A percentile compares a stretch with the other conserved stretches of the same genome.
These are phyloP conservation scores for Hericium rajendrae DNA, from an alignment of 768 basidiomycete species.

Conservation along the genomic window DNA sequence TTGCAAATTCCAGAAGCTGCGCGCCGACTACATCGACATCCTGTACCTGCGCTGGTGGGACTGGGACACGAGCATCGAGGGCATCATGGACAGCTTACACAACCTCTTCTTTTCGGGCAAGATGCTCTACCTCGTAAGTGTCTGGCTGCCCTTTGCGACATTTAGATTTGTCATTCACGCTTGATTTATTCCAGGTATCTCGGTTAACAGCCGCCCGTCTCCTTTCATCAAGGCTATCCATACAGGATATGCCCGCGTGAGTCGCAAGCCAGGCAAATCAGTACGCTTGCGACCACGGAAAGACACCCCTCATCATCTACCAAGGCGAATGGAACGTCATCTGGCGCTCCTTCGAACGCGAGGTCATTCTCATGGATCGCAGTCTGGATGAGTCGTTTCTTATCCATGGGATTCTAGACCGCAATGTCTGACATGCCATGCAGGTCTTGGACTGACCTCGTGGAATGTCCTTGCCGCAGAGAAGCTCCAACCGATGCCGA, in stretches of 20 bases:
- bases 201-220: no score
- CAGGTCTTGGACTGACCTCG: no score
- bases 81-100: constrained; percentile 35
- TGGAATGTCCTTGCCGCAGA: no score
- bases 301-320: constrained; percentile 35
- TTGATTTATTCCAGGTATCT: constrained; percentile 3
- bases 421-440: no score
- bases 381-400: neutral
- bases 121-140: constrained; percentile 26
- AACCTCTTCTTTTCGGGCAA: constrained; percentile 30
- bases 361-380: constrained; percentile 28
- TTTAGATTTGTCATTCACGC: neutral
- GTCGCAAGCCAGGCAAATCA: constrained; percentile 17
- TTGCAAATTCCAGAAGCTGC: constrained; percentile 26
- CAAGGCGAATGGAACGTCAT: constrained; percentile 27
- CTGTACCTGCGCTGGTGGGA: constrained; percentile 29
- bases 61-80: constrained; percentile 23
- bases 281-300: constrained; percentile 22
- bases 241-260: constrained; percentile 28
- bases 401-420: no score
- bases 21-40: constrained; percentile 21
- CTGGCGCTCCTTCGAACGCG: constrained; percentile 33
- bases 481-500: no score
- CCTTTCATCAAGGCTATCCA: neutral
- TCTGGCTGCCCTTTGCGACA: no score